These are phyloP conservation scores for Phytopythium helicoides DNA, from an alignment of 352 stramenopile species.

Conservation along the genomic window DNA sequence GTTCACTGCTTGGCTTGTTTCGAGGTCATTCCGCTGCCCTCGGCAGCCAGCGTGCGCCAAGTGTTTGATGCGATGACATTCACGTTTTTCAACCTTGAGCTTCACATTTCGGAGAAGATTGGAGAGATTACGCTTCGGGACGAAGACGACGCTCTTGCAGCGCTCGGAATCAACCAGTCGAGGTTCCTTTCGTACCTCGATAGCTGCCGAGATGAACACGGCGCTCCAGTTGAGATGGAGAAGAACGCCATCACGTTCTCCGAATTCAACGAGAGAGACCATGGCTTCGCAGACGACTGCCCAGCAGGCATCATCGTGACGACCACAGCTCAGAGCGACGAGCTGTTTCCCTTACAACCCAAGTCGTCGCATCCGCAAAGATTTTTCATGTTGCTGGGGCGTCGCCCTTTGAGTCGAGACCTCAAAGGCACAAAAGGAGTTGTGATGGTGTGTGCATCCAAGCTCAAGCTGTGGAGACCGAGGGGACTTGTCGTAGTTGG, in stretches of 20 bases:
- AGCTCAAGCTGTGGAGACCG: background rate
- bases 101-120: slow-evolving; percentile 55
- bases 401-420: too few relatives aligned
- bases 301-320: slow-evolving; percentile 28
- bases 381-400: slow-evolving; percentile 19
- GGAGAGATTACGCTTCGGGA: slow-evolving; percentile 57
- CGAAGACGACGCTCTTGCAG: slow-evolving; percentile 45
- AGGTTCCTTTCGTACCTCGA: slow-evolving; percentile 35
- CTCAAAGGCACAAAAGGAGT: background rate
- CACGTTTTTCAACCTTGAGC: slow-evolving; percentile 56
- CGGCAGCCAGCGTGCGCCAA: slow-evolving; percentile 28
- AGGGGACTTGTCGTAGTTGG: background rate
- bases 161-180: slow-evolving; percentile 39
- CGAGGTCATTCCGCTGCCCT: slow-evolving; percentile 39
- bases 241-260: slow-evolving; percentile 42
- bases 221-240: slow-evolving; percentile 26
- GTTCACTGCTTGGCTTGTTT: slow-evolving; percentile 41
- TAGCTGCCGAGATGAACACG: slow-evolving; percentile 14
- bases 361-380: slow-evolving; percentile 27
- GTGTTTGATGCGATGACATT: slow-evolving; percentile 51
- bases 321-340: slow-evolving; percentile 39
- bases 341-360: slow-evolving; percentile 41
- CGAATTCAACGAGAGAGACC: slow-evolving; percentile 17
- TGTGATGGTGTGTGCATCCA: background rate
- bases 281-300: slow-evolving; percentile 15